Conservation (phyloP, 2,329 filamentous ascomycete genomes). For the Graphiopsis chlorocephala region DNA sequence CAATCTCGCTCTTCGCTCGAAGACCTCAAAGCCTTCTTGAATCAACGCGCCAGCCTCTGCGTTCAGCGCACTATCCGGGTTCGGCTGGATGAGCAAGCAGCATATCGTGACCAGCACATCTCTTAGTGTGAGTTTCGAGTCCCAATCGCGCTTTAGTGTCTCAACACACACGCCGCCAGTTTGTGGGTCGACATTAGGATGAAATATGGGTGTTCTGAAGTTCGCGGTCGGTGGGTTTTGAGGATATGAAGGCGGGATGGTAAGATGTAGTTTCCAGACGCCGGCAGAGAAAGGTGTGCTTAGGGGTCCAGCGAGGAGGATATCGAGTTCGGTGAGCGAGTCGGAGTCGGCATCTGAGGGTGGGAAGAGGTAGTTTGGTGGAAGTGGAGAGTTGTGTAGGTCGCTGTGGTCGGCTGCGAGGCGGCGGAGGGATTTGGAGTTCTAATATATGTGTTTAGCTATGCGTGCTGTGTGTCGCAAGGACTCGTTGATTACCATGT, state of each 20-base stretch:
- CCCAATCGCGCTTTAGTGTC: conserved; percentile 64
- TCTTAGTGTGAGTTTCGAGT: conserved; percentile 54
- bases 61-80: conserved; percentile 63
- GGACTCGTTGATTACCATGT: not conserved
- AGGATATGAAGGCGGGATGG: conserved; percentile 59
- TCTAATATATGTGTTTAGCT: conserved; percentile 32
- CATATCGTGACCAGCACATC: conserved; percentile 61
- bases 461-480: not conserved
- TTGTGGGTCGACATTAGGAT: conserved; percentile 63
- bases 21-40: conserved; percentile 58
- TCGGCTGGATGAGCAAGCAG: conserved; percentile 62
- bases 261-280: conserved; percentile 58
- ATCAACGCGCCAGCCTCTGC: conserved; percentile 58
- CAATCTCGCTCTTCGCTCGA: conserved; percentile 55
- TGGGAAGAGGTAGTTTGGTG: conserved; percentile 61
- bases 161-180: conserved; percentile 63
- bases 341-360: conserved; percentile 40
- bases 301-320: conserved; percentile 58
- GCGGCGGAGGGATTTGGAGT: conserved; percentile 53
- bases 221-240: conserved; percentile 54
- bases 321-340: conserved; percentile 56
- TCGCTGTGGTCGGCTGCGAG: conserved; percentile 59
- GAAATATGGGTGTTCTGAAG: conserved; percentile 62
- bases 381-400: conserved; percentile 54
- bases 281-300: conserved; percentile 60